These are phyloP conservation scores for Nematocida sp. DNA, from an alignment of 371 early-diverging fungal genomes.

Conservation along the genomic window DNA sequence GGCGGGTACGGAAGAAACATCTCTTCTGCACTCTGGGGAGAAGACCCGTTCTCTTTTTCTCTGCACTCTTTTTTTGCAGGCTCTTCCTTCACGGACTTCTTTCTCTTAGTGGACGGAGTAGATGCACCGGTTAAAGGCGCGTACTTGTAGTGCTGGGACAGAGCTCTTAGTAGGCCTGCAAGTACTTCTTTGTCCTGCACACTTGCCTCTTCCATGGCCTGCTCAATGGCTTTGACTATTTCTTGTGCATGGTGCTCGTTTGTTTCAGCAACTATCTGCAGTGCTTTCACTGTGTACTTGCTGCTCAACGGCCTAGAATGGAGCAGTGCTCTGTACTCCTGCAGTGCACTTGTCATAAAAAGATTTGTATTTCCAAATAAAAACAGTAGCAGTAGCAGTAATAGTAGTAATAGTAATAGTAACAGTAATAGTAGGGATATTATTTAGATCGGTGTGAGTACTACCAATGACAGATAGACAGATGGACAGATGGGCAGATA, in stretches of 20 bases:
- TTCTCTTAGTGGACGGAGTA: neutral
- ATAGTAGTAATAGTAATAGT: no score
- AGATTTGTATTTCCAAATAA: no score
- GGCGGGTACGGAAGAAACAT: conserved; percentile 30
- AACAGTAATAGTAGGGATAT: no score
- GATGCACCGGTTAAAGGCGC: neutral
- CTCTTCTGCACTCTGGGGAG: neutral
- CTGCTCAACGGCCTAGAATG: neutral
- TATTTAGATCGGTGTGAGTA: no score
- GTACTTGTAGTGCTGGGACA: conserved; percentile 5
- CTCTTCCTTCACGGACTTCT: neutral
- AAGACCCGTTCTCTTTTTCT: neutral
- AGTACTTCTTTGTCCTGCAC: conserved; percentile 32
- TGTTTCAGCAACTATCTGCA: conserved; percentile 40
- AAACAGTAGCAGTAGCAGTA: no score
- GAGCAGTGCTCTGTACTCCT: conserved; percentile 25
- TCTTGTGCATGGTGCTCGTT: conserved; percentile 30
- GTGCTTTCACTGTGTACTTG: conserved; percentile 26
- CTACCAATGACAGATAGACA: no score
- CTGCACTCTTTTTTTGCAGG: neutral
- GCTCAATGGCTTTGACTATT: conserved; percentile 17
- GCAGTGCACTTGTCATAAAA: conserved; percentile 20
- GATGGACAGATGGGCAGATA: no score
- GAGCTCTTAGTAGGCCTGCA: neutral
- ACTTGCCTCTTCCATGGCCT: neutral